Conservation (phyloP, 768 basidiomycete species). For the Pulveroboletus sp. region DNA sequence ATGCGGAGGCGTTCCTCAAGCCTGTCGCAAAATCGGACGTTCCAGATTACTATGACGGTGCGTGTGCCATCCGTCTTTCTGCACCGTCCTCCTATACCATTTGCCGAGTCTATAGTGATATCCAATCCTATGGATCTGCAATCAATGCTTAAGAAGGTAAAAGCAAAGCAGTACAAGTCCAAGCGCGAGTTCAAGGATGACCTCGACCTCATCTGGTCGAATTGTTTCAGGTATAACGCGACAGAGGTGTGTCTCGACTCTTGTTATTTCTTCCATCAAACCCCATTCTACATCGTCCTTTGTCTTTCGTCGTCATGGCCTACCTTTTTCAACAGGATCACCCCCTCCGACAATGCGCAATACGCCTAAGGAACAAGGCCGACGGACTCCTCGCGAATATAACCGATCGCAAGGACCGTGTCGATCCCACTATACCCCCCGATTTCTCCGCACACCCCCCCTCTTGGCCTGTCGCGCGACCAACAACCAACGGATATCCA, state of each 20-base stretch:
- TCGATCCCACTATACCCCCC: conserved; percentile 62
- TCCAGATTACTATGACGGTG: conserved; percentile 91
- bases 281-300: background rate
- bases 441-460: conserved; percentile 32
- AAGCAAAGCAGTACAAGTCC: conserved; percentile 85
- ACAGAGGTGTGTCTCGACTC: conserved; percentile 61
- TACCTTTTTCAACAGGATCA: conserved; percentile 54
- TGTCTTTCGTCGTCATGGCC: background rate
- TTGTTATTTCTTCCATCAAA: background rate
- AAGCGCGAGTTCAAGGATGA: conserved; percentile 94
- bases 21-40: conserved; percentile 88
- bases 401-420: conserved; percentile 80
- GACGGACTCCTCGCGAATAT: conserved; percentile 84
- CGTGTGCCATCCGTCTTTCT: conserved; percentile 23
- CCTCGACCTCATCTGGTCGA: conserved; percentile 94
- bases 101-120: conserved; percentile 60
- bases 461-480: conserved; percentile 33
- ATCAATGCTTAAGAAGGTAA: conserved; percentile 91
- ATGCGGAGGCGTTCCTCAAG: conserved; percentile 89
- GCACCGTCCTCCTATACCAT: conserved; percentile 2
- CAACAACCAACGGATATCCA: conserved; percentile 40
- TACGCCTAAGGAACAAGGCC: conserved; percentile 77
- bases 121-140: conserved; percentile 92
- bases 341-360: conserved; percentile 78
- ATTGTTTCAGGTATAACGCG: conserved; percentile 90